These are phyloP conservation scores for Botrytis squamosa DNA, from an alignment of 2,329 filamentous ascomycete genomes.

Conservation along the genomic window DNA sequence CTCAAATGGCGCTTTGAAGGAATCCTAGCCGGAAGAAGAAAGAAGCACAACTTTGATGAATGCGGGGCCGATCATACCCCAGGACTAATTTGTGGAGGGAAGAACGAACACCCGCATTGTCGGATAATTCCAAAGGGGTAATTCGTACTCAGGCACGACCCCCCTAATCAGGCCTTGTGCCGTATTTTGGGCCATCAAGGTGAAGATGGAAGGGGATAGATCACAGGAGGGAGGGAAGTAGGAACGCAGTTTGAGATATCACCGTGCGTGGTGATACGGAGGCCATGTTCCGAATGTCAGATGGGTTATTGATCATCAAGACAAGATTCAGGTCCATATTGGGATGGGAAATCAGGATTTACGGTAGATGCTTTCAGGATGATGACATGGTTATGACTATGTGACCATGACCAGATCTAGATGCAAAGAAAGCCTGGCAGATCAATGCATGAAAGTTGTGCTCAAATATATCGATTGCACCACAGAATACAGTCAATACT, in stretches of 20 bases:
- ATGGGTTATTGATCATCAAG: neutral
- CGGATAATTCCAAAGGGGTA: slow-evolving; percentile 11
- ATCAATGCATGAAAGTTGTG: slow-evolving; percentile 15
- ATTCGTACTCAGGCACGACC: slow-evolving; percentile 11
- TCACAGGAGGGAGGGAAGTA: neutral
- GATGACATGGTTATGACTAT: neutral
- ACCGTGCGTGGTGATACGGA: neutral
- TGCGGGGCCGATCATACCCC: slow-evolving; percentile 20
- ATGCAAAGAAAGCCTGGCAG: neutral
- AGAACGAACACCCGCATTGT: slow-evolving; percentile 12
- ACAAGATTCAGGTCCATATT: neutral
- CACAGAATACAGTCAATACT: neutral
- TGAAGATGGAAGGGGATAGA: neutral
- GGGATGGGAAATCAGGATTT: neutral
- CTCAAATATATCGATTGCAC: slow-evolving; percentile 9
- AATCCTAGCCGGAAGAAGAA: neutral
- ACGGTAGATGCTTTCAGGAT: neutral
- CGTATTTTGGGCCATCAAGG: neutral
- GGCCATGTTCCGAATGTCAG: neutral
- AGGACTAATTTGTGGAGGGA: slow-evolving; percentile 18
- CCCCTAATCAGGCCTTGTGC: slow-evolving; percentile 1
- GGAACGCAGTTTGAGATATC: neutral
- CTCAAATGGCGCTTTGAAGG: neutral
- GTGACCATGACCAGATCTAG: neutral
- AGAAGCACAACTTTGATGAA: slow-evolving; percentile 4